Base-by-base conservation (phyloP, 176 grass and related monocot genomes). In the Phyllostachys edulis region DNA sequence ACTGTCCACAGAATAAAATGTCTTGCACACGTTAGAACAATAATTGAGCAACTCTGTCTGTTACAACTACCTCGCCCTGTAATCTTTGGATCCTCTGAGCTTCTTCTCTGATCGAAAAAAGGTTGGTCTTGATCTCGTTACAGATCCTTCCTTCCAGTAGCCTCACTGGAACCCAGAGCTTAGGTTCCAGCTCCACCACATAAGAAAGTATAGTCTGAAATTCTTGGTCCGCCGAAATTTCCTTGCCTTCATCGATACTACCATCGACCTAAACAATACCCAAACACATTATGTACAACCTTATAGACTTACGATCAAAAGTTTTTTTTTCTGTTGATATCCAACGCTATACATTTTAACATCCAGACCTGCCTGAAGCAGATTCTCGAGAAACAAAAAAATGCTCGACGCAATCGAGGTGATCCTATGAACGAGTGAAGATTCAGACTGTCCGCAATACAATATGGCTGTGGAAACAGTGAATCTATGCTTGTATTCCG, bases 61-160 rank as follows among this genome's bases (percentile, higher is more conserved):
- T 67, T 39, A 39, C 3, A 63, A 61, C 71, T 81, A 88, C 78
- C 37, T 82, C 11, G 2, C 70, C 54, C 72, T 84, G 79, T 78
- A 89, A 79, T 87, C 76, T 89, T 45, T 92, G 80, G 32, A 92
- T 63, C 73, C 86, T 89, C 80, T 91, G 89, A 49, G 95, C 95
- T 88, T 94, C 89, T 79, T 98, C 87, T 72, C 87, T 90, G 24
- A 98, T 80, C 7, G 50, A 88, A 69, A 90, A 54, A 60, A 98
- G 95, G 55, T 94, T 98, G 37, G 54, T 83, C 77, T 91, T 92
- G 51, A 98, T 88, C 76, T 98, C 95, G 5, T 78, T 94, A 18
- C 92, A 98, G 36, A 98, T 81, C 71, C 90, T 97, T 49, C 92
- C 84, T 91, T 97, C 95, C 51, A 97, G 87, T 27, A 97, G 63